Percentiles rank a stretch among this genome's conserved stretches.
Evolutionary conservation across 768 basidiomycete genomes (phyloP).

Genomic region (Aureoboletus auriporus): DNA sequence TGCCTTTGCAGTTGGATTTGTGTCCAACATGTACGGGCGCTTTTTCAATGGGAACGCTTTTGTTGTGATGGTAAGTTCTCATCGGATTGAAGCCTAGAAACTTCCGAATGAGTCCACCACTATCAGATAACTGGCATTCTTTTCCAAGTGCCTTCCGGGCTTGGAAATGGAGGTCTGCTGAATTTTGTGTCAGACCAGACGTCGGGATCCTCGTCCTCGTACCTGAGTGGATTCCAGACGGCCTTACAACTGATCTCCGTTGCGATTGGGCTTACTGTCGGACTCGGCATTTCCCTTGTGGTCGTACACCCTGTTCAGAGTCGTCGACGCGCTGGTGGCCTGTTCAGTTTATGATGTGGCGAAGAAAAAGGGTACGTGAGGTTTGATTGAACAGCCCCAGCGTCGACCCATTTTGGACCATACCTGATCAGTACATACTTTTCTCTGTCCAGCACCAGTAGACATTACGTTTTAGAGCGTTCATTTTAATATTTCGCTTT

Average conservation of each 20-base stretch:
- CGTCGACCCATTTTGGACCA: neutral
- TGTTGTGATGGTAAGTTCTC: slow-evolving; percentile 65
- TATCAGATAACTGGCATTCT: slow-evolving; percentile 68
- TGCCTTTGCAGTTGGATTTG: slow-evolving; percentile 75
- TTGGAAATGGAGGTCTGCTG: slow-evolving; percentile 76
- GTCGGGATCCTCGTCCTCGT: slow-evolving; percentile 49
- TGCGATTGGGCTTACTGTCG: slow-evolving; percentile 76
- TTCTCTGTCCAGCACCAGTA: neutral
- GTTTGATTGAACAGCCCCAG: neutral
- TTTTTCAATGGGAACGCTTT: slow-evolving; percentile 73
- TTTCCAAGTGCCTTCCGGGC: slow-evolving; percentile 81
- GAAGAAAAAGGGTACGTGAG: neutral
- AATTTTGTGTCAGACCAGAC: slow-evolving; percentile 59
- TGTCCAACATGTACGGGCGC: slow-evolving; percentile 74
- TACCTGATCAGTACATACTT: neutral
- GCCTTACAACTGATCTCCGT: slow-evolving; percentile 76
- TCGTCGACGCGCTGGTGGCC: slow-evolving; percentile 50
- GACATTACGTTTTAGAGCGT: slow-evolving; percentile 2
- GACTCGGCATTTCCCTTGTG: slow-evolving; percentile 66
- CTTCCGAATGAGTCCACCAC: neutral
- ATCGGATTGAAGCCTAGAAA: neutral
- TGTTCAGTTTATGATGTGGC: slow-evolving; percentile 52
- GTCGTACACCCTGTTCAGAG: slow-evolving; percentile 63
- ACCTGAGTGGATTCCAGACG: slow-evolving; percentile 68
- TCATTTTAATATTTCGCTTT: slow-evolving; percentile 8